A percentile compares a stretch with the other conserved stretches of the same genome.
phyloP scores from a whole-genome alignment of 805 yeast genomes.

The Sugiyamaella marilandica region DNA sequence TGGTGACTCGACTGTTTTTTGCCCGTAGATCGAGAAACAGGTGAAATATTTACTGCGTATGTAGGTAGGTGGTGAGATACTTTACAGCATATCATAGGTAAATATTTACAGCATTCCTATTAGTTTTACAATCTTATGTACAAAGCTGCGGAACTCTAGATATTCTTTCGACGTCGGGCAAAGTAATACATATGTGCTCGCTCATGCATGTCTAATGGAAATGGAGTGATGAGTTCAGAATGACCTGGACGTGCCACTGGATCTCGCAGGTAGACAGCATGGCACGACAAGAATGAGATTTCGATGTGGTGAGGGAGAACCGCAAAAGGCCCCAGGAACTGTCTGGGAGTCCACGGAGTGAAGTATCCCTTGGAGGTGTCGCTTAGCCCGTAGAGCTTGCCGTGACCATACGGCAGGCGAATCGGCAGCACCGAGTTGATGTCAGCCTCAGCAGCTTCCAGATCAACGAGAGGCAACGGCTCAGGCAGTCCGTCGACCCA shows the following conservation, averaged over 20 bases:
- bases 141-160: slow-evolving; percentile 11
- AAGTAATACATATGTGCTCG: slow-evolving; percentile 89
- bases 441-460: slow-evolving; percentile 51
- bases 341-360: slow-evolving; percentile 96
- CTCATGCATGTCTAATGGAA: slow-evolving; percentile 74
- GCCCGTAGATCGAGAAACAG: no score
- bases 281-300: slow-evolving; percentile 85
- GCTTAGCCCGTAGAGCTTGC: slow-evolving; percentile 69
- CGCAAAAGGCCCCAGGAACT: slow-evolving; percentile 88
- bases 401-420: slow-evolving; percentile 74
- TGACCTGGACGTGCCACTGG: slow-evolving; percentile 97
- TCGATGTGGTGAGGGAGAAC: slow-evolving; percentile 89
- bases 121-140: no score
- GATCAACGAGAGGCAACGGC: slow-evolving; percentile 41
- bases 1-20: no score
- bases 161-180: slow-evolving; percentile 32
- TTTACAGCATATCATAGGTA: no score
- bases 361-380: slow-evolving; percentile 77
- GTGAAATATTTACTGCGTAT: no score
- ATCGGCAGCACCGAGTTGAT: slow-evolving; percentile 42
- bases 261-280: slow-evolving; percentile 93
- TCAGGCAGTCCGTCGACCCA: slow-evolving; percentile 48
- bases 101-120: no score
- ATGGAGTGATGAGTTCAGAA: slow-evolving; percentile 92
- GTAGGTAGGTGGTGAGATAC: no score